These are phyloP conservation scores for Linnemannia hyalina DNA, from an alignment of 192 early-diverging fungal species.

Conservation along the genomic window DNA sequence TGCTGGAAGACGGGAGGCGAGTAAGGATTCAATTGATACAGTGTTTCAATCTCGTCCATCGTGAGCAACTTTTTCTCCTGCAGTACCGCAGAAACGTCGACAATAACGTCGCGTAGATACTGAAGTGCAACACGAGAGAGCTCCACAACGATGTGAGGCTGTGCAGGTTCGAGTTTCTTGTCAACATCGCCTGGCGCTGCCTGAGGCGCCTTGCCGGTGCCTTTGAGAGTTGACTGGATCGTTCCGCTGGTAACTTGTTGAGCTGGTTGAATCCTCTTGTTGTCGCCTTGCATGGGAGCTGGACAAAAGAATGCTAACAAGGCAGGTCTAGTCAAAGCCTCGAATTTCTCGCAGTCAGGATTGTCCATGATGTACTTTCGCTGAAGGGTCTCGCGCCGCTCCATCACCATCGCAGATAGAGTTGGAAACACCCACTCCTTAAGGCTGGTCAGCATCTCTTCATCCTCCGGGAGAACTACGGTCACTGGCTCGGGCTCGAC, in stretches of 20 bases:
- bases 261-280: neutral
- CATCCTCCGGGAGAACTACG: slow-evolving; percentile 13
- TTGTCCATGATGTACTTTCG: neutral
- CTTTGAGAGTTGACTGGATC: neutral
- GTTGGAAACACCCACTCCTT: slow-evolving; percentile 35
- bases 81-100: slow-evolving; percentile 25
- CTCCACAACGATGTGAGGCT: neutral
- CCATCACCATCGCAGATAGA: slow-evolving; percentile 14
- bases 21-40: slow-evolving; percentile 19
- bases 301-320: neutral
- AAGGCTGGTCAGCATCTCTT: neutral
- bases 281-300: neutral
- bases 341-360: neutral
- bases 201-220: slow-evolving; percentile 2
- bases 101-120: slow-evolving; percentile 12
- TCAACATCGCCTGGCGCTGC: neutral
- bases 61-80: slow-evolving; percentile 1
- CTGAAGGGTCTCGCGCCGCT: slow-evolving; percentile 19
- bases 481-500: no score
- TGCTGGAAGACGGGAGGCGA: slow-evolving; percentile 21
- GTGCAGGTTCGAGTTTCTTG: neutral
- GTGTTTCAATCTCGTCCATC: neutral
- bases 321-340: neutral
- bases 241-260: neutral
- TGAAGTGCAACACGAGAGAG: neutral